These are phyloP conservation scores for Acacia concinna DNA, from an alignment of 331 rosid species.

Conservation along the genomic window DNA sequence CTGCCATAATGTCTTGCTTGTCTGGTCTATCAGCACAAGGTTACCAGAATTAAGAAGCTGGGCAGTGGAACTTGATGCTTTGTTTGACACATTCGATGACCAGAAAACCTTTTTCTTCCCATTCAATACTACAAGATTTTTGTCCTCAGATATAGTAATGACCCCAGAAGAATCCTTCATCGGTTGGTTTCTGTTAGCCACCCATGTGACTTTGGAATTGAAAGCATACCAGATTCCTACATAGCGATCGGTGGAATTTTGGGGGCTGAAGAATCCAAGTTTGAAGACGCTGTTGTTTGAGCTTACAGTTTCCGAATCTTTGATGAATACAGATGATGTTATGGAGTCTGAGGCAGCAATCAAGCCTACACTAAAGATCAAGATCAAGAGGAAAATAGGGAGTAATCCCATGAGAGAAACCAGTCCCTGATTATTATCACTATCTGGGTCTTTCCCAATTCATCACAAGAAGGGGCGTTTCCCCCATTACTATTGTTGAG, in stretches of 20 bases:
- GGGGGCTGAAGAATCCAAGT: slow-evolving; percentile 27
- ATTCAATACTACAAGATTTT: not conserved
- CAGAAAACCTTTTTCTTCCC: not conserved
- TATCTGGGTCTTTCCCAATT: not conserved
- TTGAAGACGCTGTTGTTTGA: not conserved
- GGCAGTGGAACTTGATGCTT: not conserved
- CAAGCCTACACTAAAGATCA: not conserved
- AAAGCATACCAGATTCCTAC: slow-evolving; percentile 29
- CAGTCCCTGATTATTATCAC: not conserved
- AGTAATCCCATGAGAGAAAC: not conserved
- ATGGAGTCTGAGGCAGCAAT: not conserved
- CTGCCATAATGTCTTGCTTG: not conserved
- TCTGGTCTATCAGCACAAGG: not conserved
- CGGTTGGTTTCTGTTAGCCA: slow-evolving; percentile 24
- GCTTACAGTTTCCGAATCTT: not conserved
- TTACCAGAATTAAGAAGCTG: not conserved
- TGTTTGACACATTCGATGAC: not conserved
- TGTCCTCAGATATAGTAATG: not conserved
- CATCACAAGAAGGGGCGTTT: not conserved
- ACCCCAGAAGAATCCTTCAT: slow-evolving; percentile 16
- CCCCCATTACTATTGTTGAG: not conserved
- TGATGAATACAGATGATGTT: not conserved
- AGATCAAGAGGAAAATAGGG: not conserved
- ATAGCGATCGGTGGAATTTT: slow-evolving; percentile 1
- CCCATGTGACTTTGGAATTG: not conserved